These are phyloP conservation scores for Tylopilus sp. DNA, from an alignment of 768 basidiomycete genomes.

Conservation along the genomic window DNA sequence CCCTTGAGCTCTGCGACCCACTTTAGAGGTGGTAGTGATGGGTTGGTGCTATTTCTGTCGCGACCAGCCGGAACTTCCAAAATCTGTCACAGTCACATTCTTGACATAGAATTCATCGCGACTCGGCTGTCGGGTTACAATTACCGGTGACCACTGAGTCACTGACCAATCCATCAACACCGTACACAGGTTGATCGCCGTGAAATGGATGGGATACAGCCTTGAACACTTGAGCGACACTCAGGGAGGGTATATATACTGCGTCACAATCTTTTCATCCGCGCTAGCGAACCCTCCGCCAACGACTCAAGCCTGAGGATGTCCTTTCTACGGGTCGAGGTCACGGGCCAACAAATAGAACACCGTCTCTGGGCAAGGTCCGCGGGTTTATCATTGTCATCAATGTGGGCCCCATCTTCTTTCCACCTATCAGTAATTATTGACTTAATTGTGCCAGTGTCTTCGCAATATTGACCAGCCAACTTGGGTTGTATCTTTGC, in stretches of 20 bases:
- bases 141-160: too few relatives aligned
- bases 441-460: constrained; percentile 2
- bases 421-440: neutral
- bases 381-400: constrained; percentile 11
- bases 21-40: neutral
- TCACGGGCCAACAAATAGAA: constrained; percentile 2
- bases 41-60: too few relatives aligned
- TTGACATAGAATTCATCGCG: too few relatives aligned
- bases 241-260: constrained; percentile 12
- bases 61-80: neutral
- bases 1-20: neutral
- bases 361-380: constrained; percentile 7
- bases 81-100: constrained; percentile 4
- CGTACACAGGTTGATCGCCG: too few relatives aligned
- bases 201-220: too few relatives aligned
- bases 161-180: too few relatives aligned
- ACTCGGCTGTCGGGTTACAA: too few relatives aligned
- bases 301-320: constrained; percentile 3
- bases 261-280: neutral
- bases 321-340: neutral
- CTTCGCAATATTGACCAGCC: constrained; percentile 21
- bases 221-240: neutral
- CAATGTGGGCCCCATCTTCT: constrained; percentile 4
- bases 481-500: constrained; percentile 24
- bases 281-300: neutral